phyloP scores from a whole-genome alignment of 495 filamentous ascomycete species.

The Xylaria scruposa region DNA sequence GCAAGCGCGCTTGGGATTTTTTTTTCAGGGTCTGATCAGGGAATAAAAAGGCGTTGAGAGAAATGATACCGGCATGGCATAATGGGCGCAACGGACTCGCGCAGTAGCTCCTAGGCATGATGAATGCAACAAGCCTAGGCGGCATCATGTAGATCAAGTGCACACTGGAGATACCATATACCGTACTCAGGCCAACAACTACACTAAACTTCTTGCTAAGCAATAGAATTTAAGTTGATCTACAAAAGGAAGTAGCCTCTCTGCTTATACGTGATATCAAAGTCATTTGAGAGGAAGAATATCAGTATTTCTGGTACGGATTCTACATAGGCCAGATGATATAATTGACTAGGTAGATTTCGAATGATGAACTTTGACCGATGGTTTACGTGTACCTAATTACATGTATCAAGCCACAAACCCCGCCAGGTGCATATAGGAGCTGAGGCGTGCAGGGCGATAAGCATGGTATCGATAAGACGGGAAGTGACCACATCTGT shows the following conservation, averaged over 20 bases:
- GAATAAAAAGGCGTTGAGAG: conserved; percentile 29
- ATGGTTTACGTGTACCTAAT: too few relatives aligned
- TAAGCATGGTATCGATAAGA: conserved; percentile 15
- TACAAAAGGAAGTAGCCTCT: conserved; percentile 7
- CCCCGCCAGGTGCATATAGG: not conserved
- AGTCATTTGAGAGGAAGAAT: not conserved
- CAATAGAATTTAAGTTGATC: not conserved
- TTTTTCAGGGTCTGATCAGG: conserved; percentile 27
- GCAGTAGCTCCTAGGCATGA: conserved; percentile 8
- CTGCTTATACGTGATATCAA: not conserved
- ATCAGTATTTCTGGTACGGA: not conserved
- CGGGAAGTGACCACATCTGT: conserved; percentile 25
- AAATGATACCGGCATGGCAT: conserved; percentile 28
- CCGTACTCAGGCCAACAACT: conserved; percentile 5
- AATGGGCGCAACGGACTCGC: conserved; percentile 26
- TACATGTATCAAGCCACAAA: not conserved
- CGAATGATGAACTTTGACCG: not conserved
- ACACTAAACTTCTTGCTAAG: not conserved
- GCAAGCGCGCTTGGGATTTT: conserved; percentile 31
- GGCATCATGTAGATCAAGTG: conserved; percentile 11
- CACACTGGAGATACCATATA: conserved; percentile 16
- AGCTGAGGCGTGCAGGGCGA: not conserved
- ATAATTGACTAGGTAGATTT: not conserved
- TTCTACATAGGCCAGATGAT: not conserved
- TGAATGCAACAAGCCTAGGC: conserved; percentile 6